Conservation (phyloP, 1,284 basidiomycete species). For the Trichosporon ovoides region DNA sequence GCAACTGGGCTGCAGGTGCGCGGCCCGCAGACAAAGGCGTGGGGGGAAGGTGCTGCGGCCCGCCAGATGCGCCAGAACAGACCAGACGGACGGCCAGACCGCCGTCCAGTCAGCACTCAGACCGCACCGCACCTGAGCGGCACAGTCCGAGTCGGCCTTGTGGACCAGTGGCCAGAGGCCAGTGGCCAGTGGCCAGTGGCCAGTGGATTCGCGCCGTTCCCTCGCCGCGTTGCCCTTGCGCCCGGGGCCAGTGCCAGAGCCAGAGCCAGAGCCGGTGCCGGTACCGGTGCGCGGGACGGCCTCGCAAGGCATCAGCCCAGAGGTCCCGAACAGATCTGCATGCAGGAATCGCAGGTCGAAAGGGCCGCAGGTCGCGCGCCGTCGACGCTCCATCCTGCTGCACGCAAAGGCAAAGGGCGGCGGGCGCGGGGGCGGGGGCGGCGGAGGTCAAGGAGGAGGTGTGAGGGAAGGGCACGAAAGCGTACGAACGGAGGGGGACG, state of each 20-base stretch:
- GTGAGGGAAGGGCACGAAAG: neutral
- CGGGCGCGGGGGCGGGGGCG: too few species aligned
- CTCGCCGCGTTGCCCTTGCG: too few species aligned
- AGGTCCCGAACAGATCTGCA: neutral
- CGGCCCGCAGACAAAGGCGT: neutral
- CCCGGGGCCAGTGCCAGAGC: neutral
- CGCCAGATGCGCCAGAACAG: neutral
- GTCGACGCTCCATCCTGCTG: too few species aligned
- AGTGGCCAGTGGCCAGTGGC: too few species aligned
- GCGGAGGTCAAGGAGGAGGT: constrained; percentile 5
- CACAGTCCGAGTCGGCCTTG: neutral
- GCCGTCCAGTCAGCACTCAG: constrained; percentile 3
- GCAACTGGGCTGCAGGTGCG: neutral
- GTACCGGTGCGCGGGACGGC: neutral
- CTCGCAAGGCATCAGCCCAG: neutral
- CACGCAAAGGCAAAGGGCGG: neutral
- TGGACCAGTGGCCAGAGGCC: neutral
- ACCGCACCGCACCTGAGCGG: neutral
- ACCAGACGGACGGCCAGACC: neutral
- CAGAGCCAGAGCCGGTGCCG: neutral
- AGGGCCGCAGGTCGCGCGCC: too few species aligned
- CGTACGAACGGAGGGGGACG: neutral
- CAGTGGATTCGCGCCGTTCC: neutral
- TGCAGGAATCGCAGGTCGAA: too few species aligned
- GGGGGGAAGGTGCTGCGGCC: neutral